Conservation (phyloP, 192 early-diverging fungal species). For the Dispira parvispora region DNA sequence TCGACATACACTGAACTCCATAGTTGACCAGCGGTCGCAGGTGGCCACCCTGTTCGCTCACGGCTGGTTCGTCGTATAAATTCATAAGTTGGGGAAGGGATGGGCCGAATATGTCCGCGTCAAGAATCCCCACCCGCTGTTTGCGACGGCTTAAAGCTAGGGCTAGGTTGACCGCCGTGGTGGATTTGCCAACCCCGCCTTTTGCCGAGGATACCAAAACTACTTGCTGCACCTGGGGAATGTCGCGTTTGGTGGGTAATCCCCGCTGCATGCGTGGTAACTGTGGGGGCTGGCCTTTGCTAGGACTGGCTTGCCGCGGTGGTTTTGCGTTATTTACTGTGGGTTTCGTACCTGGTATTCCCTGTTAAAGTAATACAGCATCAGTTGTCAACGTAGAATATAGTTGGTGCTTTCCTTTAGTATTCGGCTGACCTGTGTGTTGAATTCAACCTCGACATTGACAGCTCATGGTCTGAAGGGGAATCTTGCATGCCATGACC, state of each 20-base stretch:
- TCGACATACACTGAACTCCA: slow-evolving; percentile 80
- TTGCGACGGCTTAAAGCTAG: slow-evolving; percentile 36
- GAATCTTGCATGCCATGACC: too few species aligned
- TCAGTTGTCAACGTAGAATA: too few species aligned
- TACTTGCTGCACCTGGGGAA: slow-evolving; percentile 54
- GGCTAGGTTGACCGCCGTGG: slow-evolving; percentile 65
- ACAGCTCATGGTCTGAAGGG: too few species aligned
- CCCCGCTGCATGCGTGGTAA: slow-evolving; percentile 40
- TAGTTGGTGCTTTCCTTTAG: too few species aligned
- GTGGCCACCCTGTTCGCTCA: slow-evolving; percentile 34
- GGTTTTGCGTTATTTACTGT: too few species aligned
- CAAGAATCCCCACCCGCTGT: slow-evolving; percentile 53
- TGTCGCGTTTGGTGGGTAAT: slow-evolving; percentile 45
- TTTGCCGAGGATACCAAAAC: slow-evolving; percentile 78
- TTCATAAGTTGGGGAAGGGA: slow-evolving; percentile 77
- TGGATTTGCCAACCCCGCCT: slow-evolving; percentile 86
- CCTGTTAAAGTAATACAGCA: too few species aligned
- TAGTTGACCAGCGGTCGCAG: slow-evolving; percentile 65
- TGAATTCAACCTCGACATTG: too few species aligned
- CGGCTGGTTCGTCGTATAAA: slow-evolving; percentile 50
- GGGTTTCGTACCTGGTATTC: too few species aligned
- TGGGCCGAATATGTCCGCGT: slow-evolving; percentile 89
- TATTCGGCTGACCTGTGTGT: too few species aligned
- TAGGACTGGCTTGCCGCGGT: too few species aligned
- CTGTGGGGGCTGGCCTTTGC: neutral